phyloP scores from a whole-genome alignment of 768 basidiomycete species.

The Megacollybia marginata region DNA sequence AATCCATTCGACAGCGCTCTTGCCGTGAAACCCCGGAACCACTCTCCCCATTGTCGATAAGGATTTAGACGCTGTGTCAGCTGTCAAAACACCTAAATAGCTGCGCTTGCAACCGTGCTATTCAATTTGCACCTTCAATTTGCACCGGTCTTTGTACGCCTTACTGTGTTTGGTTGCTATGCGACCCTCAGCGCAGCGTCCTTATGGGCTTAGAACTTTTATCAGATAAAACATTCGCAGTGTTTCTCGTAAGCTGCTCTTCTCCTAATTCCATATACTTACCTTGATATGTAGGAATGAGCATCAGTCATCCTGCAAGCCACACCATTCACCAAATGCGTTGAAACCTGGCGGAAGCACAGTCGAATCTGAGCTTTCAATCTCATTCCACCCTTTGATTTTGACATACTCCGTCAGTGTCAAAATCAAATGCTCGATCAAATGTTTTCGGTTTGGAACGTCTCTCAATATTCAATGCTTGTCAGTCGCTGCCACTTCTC shows the following conservation, averaged over 20 bases:
- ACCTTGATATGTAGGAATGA: not conserved
- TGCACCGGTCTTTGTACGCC: not conserved
- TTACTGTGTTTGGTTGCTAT: slow-evolving; percentile 18
- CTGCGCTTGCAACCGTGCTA: too few species aligned
- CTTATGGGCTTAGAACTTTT: slow-evolving; percentile 1
- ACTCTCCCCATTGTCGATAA: too few species aligned
- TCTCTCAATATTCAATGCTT: too few species aligned
- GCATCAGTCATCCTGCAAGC: not conserved
- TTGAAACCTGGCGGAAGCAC: slow-evolving; percentile 10
- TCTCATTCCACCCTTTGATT: slow-evolving; percentile 6
- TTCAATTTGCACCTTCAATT: too few species aligned
- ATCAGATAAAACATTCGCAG: slow-evolving; percentile 1
- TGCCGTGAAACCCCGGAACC: too few species aligned
- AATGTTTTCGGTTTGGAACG: too few species aligned
- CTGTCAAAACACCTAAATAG: too few species aligned
- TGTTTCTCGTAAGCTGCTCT: not conserved
- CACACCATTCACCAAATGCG: slow-evolving; percentile 5
- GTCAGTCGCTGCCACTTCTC: not conserved
- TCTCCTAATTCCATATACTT: not conserved
- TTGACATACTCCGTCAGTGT: too few species aligned
- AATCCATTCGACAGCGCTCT: too few species aligned
- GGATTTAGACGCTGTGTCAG: too few species aligned
- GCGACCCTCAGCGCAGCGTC: slow-evolving; percentile 12
- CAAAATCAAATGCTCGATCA: too few species aligned
- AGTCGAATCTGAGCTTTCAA: slow-evolving; percentile 15